A percentile compares a stretch with the other conserved stretches of the same genome.
phyloP scores from a whole-genome alignment of 176 grass and related monocot genomes.

The Aechmea fasciata region DNA sequence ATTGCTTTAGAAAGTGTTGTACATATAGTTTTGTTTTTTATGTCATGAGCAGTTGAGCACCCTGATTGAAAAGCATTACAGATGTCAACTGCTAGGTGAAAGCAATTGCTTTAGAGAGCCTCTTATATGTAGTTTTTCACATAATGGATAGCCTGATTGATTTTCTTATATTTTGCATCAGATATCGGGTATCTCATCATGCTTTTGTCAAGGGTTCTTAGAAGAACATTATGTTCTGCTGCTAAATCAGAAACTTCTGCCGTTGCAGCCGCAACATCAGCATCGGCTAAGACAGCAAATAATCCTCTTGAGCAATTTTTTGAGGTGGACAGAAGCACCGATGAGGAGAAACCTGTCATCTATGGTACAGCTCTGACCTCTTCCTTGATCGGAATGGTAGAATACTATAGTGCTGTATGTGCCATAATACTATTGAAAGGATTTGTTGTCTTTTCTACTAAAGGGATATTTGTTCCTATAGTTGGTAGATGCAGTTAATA shows the following conservation, averaged over 20 bases:
- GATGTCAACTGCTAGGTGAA: too few species aligned
- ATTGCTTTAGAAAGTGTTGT: too few species aligned
- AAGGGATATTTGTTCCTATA: too few species aligned
- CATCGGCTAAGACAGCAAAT: constrained; percentile 33
- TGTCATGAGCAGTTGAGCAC: too few species aligned
- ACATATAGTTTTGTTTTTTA: too few species aligned
- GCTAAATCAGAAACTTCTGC: constrained; percentile 34
- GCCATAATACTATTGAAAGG: too few species aligned
- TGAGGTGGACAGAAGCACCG: constrained; percentile 62
- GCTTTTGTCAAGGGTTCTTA: constrained; percentile 49
- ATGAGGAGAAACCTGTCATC: constrained; percentile 58
- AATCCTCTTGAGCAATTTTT: constrained; percentile 95
- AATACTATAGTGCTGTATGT: too few species aligned
- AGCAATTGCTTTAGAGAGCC: too few species aligned
- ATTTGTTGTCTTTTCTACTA: too few species aligned
- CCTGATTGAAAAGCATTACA: too few species aligned
- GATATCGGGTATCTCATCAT: constrained; percentile 25
- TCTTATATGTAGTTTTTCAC: neutral
- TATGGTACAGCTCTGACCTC: constrained; percentile 37
- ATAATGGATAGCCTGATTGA: neutral
- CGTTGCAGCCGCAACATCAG: constrained; percentile 18
- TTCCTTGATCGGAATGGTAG: neutral
- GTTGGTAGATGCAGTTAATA: too few species aligned
- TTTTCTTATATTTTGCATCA: neutral
- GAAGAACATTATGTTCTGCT: constrained; percentile 42